phyloP scores from a whole-genome alignment of 768 basidiomycete species.

The Boletus pseudo-olivaceus region DNA sequence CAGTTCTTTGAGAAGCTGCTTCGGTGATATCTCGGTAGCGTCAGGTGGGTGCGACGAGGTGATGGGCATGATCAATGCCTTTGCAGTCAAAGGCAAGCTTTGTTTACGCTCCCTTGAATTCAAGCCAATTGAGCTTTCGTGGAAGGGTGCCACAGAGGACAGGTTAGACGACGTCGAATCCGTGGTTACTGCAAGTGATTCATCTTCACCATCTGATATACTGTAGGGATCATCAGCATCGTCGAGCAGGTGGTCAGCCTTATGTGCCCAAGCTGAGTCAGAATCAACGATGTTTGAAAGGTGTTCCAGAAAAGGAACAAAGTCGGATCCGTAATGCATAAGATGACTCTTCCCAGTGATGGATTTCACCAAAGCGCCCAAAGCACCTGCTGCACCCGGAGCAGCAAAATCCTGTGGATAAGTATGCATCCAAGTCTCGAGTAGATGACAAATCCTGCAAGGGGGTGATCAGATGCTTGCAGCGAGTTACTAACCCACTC shows the following conservation, averaged over 20 bases:
- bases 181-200: slow-evolving; percentile 31
- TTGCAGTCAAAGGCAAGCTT: slow-evolving; percentile 56
- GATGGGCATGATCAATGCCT: slow-evolving; percentile 40
- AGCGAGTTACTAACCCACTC: slow-evolving; percentile 2
- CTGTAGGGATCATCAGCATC: slow-evolving; percentile 64
- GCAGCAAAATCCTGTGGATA: slow-evolving; percentile 82
- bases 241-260: slow-evolving; percentile 51
- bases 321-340: slow-evolving; percentile 80
- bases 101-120: slow-evolving; percentile 59
- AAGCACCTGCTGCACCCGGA: slow-evolving; percentile 65
- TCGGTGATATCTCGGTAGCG: slow-evolving; percentile 41
- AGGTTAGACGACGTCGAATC: slow-evolving; percentile 29
- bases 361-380: slow-evolving; percentile 73
- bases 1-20: slow-evolving; percentile 63
- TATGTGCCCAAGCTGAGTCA: slow-evolving; percentile 73
- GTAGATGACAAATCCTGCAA: slow-evolving; percentile 69
- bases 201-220: slow-evolving; percentile 52
- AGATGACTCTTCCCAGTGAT: slow-evolving; percentile 78
- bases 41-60: slow-evolving; percentile 30
- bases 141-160: slow-evolving; percentile 18
- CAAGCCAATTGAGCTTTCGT: slow-evolving; percentile 23
- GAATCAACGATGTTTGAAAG: slow-evolving; percentile 61
- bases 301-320: slow-evolving; percentile 74
- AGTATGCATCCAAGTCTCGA: slow-evolving; percentile 73
- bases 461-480: slow-evolving; percentile 1